Base-by-base conservation (phyloP, 345 rosid species). In the Arabis alpina region DNA sequence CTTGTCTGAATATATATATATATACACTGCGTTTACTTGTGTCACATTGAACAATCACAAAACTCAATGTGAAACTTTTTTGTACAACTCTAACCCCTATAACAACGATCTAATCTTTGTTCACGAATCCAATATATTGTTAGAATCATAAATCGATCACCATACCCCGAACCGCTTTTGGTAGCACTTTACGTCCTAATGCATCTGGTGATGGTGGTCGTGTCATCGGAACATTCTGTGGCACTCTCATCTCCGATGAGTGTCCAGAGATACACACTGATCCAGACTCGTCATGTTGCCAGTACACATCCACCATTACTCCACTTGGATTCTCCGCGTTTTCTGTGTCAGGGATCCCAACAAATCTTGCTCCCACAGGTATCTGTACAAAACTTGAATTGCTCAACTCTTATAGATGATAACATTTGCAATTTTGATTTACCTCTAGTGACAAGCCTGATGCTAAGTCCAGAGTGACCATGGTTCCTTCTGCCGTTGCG, bases 221-320 rank as follows among this genome's bases (percentile, higher is more conserved):
- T 51, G 53, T 51, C 15, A 66, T 73, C 6, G 49, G 32, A 36
- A 52, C 73, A 59, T 74, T 66, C 32, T 51, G 10, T 15, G 68
- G 77, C 15, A 74, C 36, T 10, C 3, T 16, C 55, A 67, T 74
- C 49, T 91, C 97, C 4, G 76, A 44, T 0, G 97, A 89, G 69
- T 89, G 88, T 36, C 95, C 88, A 4, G 95, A 85, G 66, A 86
- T 88, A 81, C 95, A 86, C 72, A 91, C 89, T 11, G 85, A 58
- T 13, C 97, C 97, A 0, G 85, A 63, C 19, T 82, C 96, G 54
- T 94, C 99, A 78, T 91, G 93, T 64, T 81, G 81, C 95, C 95
- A 91, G 78, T 85, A 84, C 8, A 91, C 97, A 85, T 91, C 93
- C 36, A 91, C 97, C 97, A 89, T 94, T 10, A 81, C 13, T 37